These are phyloP conservation scores for Pseudogymnoascus pannorum DNA, from an alignment of 2,329 filamentous ascomycete genomes.

Conservation along the genomic window DNA sequence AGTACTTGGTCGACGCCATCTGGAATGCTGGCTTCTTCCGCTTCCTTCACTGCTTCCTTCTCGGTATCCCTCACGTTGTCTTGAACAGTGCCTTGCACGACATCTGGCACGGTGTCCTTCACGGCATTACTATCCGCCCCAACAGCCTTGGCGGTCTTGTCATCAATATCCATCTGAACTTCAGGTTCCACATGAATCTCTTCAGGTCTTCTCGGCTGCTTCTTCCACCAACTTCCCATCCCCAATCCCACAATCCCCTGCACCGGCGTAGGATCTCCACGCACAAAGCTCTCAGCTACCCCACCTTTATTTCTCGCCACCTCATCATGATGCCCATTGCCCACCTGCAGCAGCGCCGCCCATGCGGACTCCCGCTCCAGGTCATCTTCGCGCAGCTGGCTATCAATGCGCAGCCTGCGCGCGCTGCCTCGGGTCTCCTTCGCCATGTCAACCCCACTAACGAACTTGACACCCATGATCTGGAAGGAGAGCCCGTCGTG, in stretches of 20 bases:
- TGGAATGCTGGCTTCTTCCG: conserved; percentile 34
- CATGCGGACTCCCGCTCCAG: conserved; percentile 15
- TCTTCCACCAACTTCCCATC: conserved; percentile 13
- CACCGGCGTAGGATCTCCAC: conserved; percentile 3
- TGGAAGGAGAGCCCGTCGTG: conserved; percentile 67
- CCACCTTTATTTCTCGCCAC: background rate
- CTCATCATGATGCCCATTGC: conserved; percentile 1
- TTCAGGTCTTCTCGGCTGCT: background rate
- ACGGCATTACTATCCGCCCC: background rate
- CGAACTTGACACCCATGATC: conserved; percentile 75
- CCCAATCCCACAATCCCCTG: conserved; percentile 8
- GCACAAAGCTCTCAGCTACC: conserved; percentile 7
- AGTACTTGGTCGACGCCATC: conserved; percentile 5
- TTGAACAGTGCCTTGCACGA: conserved; percentile 29
- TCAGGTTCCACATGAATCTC: background rate
- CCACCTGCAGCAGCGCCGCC: background rate
- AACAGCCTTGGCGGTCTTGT: background rate
- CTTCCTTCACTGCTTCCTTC: conserved; percentile 44
- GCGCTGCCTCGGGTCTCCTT: conserved; percentile 37
- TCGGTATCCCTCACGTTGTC: conserved; percentile 37
- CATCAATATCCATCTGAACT: background rate
- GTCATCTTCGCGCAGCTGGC: conserved; percentile 15
- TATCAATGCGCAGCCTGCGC: conserved; percentile 26
- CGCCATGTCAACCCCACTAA: conserved; percentile 60
- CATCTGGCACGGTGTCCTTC: background rate